Percentiles rank a stretch among this genome's conserved stretches.
Conservation (phyloP, 2,329 filamentous ascomycete genomes). For the Cercospora zeae-maydis region DNA sequence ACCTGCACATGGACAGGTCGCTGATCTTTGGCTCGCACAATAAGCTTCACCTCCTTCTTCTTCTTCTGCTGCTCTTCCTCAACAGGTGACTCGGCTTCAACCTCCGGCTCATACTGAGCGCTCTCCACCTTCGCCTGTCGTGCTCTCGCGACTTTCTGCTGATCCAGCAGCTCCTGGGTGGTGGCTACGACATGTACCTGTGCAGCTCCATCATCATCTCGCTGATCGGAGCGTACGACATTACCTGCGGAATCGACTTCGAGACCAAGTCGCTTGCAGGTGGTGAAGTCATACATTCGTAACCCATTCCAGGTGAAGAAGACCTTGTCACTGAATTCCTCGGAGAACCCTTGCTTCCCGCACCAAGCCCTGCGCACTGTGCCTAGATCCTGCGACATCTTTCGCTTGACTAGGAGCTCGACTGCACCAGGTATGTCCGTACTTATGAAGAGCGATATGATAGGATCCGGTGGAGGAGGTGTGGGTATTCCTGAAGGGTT, state of each 20-base stretch:
- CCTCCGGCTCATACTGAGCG: slow-evolving; percentile 4
- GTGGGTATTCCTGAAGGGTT: slow-evolving; percentile 11
- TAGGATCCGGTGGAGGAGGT: slow-evolving; percentile 42
- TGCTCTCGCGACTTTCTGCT: slow-evolving; percentile 50
- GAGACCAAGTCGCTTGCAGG: slow-evolving; percentile 65
- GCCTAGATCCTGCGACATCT: slow-evolving; percentile 63
- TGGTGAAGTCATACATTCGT: slow-evolving; percentile 71
- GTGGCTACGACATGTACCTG: slow-evolving; percentile 74
- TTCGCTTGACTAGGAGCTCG: slow-evolving; percentile 61
- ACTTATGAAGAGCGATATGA: slow-evolving; percentile 64
- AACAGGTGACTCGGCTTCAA: slow-evolving; percentile 9
- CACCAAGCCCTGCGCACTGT: slow-evolving; percentile 69
- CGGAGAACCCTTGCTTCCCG: slow-evolving; percentile 54
- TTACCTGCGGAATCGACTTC: slow-evolving; percentile 43
- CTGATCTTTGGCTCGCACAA: slow-evolving; percentile 51
- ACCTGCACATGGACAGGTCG: slow-evolving; percentile 52
- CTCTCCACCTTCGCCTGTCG: slow-evolving; percentile 16
- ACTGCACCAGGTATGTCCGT: slow-evolving; percentile 62
- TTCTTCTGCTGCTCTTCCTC: slow-evolving; percentile 17
- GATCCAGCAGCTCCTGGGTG: slow-evolving; percentile 61
- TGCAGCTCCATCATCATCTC: slow-evolving; percentile 50
- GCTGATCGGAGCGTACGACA: slow-evolving; percentile 42
- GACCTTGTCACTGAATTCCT: slow-evolving; percentile 52
- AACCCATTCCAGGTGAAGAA: slow-evolving; percentile 77
- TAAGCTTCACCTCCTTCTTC: slow-evolving; percentile 42